A percentile compares a stretch with the other conserved stretches of the same genome.
These are phyloP conservation scores for Jaltomata sinuosa DNA, from an alignment of 257 asterid genomes.

Conservation along the genomic window DNA sequence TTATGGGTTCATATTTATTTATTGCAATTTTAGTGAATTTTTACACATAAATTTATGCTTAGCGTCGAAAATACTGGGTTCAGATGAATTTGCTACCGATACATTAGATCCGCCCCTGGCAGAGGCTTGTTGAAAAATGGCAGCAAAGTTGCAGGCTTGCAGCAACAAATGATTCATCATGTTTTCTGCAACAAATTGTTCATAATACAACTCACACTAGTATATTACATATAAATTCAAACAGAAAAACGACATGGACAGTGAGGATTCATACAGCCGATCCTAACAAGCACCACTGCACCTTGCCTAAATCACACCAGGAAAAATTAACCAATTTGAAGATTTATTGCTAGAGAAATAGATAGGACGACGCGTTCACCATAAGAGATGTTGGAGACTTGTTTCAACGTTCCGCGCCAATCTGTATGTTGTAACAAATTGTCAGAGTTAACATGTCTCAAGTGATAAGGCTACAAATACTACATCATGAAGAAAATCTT, in stretches of 20 bases:
- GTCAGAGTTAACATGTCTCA: not conserved
- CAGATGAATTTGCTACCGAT: not conserved
- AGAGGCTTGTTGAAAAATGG: not conserved
- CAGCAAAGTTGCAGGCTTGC: not conserved
- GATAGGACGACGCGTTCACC: not conserved
- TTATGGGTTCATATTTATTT: not conserved
- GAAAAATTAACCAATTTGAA: not conserved
- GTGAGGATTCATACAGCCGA: not conserved
- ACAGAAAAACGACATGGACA: not conserved
- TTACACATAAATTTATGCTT: not conserved
- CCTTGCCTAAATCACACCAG: not conserved
- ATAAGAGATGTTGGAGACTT: not conserved
- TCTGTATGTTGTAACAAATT: not conserved
- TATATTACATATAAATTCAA: not conserved
- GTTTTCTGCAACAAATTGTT: not conserved
- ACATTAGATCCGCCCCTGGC: not conserved
- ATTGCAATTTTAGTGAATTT: not conserved
- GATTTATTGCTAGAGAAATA: not conserved
- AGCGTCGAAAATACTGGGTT: not conserved
- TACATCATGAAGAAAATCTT: not conserved
- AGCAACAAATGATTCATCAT: not conserved
- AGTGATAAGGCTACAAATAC: not conserved
- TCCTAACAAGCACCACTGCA: not conserved
- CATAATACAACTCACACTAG: not conserved
- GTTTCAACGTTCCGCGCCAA: not conserved